Percentiles rank a stretch among this genome's conserved stretches.
Evolutionary conservation across 345 rosid genomes (phyloP).

Genomic region (Gossypium raimondii): DNA sequence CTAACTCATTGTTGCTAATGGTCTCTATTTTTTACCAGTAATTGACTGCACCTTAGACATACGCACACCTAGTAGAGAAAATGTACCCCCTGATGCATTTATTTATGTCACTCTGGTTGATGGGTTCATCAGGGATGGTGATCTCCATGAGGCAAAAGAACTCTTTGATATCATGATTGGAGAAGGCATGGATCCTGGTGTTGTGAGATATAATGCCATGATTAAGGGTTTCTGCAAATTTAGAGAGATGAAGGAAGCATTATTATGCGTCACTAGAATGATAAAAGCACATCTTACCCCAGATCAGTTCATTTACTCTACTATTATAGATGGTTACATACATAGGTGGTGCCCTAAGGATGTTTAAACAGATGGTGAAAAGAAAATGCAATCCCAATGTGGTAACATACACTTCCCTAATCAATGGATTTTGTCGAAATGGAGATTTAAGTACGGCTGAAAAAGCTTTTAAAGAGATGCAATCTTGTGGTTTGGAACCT

Average conservation of each 20-base stretch:
- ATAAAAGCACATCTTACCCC: not conserved
- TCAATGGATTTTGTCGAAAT: slow-evolving; percentile 60
- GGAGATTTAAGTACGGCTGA: slow-evolving; percentile 59
- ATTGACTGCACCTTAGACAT: no score
- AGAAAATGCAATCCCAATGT: slow-evolving; percentile 64
- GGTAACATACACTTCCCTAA: slow-evolving; percentile 66
- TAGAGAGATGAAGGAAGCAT: slow-evolving; percentile 65
- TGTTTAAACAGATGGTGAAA: slow-evolving; percentile 23
- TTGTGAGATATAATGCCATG: slow-evolving; percentile 72
- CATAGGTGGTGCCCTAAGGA: not conserved
- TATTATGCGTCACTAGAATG: slow-evolving; percentile 31
- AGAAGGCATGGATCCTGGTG: slow-evolving; percentile 55
- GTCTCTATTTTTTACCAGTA: no score
- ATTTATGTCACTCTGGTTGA: slow-evolving; percentile 69
- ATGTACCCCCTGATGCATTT: slow-evolving; percentile 57
- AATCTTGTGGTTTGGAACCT: slow-evolving; percentile 51
- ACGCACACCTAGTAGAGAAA: not conserved
- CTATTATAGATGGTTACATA: not conserved
- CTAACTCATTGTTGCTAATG: no score
- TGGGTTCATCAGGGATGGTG: slow-evolving; percentile 60
- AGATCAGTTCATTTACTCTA: slow-evolving; percentile 6
- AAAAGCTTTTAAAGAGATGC: slow-evolving; percentile 54
- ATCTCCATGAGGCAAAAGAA: slow-evolving; percentile 57
- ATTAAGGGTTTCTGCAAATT: slow-evolving; percentile 81
- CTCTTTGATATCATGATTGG: slow-evolving; percentile 47